Evolutionary conservation across 768 basidiomycete species (phyloP).

Genomic region (Psilocybe azurescens): DNA sequence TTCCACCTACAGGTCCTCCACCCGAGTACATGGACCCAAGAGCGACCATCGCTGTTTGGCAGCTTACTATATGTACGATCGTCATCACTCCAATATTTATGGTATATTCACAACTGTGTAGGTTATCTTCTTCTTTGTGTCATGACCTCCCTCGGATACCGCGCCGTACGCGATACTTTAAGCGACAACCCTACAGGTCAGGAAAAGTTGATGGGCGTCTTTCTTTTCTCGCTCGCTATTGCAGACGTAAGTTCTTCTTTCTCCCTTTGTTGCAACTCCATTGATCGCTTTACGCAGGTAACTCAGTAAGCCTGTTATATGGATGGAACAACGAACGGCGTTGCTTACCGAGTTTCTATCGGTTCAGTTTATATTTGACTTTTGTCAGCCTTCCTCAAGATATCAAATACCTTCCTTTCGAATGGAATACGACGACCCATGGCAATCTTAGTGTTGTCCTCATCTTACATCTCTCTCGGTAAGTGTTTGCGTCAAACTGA

Average conservation of each 20-base stretch:
- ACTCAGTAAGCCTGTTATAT: constrained; percentile 17
- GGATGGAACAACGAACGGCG: no score
- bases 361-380: constrained; percentile 56
- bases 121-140: constrained; percentile 70
- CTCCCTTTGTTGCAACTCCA: not conserved
- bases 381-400: constrained; percentile 58
- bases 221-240: constrained; percentile 64
- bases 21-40: constrained; percentile 43
- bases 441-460: constrained; percentile 70
- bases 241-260: constrained; percentile 48
- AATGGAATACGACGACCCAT: constrained; percentile 73
- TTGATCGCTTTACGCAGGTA: constrained; percentile 2
- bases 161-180: constrained; percentile 66
- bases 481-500: no score
- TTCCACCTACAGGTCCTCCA: constrained; percentile 42
- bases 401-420: constrained; percentile 47
- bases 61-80: constrained; percentile 60
- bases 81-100: not conserved
- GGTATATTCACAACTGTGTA: constrained; percentile 25
- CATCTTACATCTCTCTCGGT: constrained; percentile 62
- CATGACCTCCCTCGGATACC: constrained; percentile 69
- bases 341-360: not conserved
- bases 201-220: constrained; percentile 70
- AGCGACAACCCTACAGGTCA: constrained; percentile 62
- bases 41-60: constrained; percentile 61